Evolutionary conservation across 2,329 filamentous ascomycete genomes (phyloP), one percentile per base, ranked within the genome.

Genomic region (Colletotrichum endophyticum): DNA sequence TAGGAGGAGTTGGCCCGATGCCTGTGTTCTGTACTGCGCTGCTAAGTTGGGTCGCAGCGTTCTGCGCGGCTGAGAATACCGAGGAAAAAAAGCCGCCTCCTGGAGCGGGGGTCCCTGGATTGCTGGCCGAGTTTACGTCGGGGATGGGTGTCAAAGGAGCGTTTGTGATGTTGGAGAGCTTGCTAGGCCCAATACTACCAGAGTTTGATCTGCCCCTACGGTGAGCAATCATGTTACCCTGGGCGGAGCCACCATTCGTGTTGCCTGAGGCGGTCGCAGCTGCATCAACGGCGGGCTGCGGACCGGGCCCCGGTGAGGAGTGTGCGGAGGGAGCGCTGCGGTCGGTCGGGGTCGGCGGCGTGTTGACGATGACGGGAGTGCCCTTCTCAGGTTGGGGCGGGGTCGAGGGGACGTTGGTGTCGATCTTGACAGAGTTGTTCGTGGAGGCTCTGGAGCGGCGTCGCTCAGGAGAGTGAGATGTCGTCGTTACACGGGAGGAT

Each of bases 41-140:
- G 79, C 91, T 95, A 6, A 96, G 84, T 22, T 92, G 93, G 78
- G 88, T 95, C 16, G 96, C 96, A 59, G 96, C 96, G 89, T 94
- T 98, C 84, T 99, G 96, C 22, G 97, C 97, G 62, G 94, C 96
- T 56, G 95, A 96, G 78, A 99, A 92, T 82, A 99, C 95, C 30
- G 95, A 96, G 6, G 95, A 98, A 85, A 99, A 99, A 87, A 99
- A 99, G 1, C 96, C 93, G 49, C 90, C 88, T 71, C 91, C 89
- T 34, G 91, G 92, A 81, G 83, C 81, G 77, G 91, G 92, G n/a
- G 87, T 82, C 72, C 84, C 80, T 79, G 88, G 68, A 78, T 85
- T 77, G 77, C 84, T 73, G 44, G 66, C 85, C 5, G 84, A 81
- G 80, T 93, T 93, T 84, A 86, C 89, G 83, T 98, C 96, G 49